Evolutionary conservation across 179 eudicot species (phyloP), one percentile per base, ranked within the genome.

Genomic region (Camellia oleifera): DNA sequence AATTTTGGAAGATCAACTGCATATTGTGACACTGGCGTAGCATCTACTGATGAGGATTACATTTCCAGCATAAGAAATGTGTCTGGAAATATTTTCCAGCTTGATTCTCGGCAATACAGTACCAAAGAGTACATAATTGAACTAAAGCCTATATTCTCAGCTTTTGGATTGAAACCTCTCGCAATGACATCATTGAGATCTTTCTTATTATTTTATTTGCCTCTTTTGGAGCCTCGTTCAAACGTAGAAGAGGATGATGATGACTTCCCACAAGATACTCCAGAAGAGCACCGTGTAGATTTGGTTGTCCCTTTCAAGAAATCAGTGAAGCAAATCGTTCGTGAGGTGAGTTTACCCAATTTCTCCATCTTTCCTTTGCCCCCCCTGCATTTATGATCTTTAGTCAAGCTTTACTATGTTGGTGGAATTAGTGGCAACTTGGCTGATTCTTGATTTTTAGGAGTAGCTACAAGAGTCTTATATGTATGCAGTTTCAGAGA

Each of bases 251-350:
- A 95, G 13, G 99, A 95, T 58, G 96, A 92, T 68, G 91, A 93
- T 20, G 90, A 91, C 75, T 94, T 91, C 83, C 82, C 91, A 65
- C 87, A 81, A 70, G 94, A 91, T 69, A 52, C 81, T 72, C 11
- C 80, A 6, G 89, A 87, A 67, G 85, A 82, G 5, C 81, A 80
- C 6, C 87, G 40, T 80, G 78, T 90, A 17, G 99, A 95, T 88
- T 88, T 94, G 77, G 89, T 94, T 79, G 84, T 86, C 77, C 99
- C 98, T 54, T 89, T 94, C 82, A 89, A 92, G 85, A 92, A 91
- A 82, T 91, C 98, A 20, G 87, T 94, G 56, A 89, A 86, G 76
- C 99, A 95, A 87, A 91, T 92, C 58, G 53, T 84, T 70, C 94
- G 96, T 32, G 99, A 94, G 92, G 99, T 92, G 72, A 56, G 76